phyloP scores from a whole-genome alignment of 2,329 filamentous ascomycete species.

The Camptophora hylomeconis region DNA sequence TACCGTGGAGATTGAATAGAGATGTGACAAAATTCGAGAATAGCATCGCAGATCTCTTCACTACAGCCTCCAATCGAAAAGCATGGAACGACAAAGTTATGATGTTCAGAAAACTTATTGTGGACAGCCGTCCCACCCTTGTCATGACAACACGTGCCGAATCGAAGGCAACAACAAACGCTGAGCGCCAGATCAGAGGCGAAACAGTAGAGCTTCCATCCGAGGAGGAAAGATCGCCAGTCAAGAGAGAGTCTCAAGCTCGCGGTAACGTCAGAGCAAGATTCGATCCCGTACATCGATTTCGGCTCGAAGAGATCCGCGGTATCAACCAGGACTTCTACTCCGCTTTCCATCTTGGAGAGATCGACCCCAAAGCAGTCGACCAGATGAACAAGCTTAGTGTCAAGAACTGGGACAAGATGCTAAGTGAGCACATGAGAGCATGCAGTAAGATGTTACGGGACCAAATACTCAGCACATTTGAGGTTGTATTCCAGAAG shows the following conservation, averaged over 20 bases:
- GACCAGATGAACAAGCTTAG: slow-evolving; percentile 44
- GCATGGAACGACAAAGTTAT: too few relatives aligned
- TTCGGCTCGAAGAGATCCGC: slow-evolving; percentile 32
- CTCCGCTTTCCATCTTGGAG: slow-evolving; percentile 44
- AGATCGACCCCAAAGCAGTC: slow-evolving; percentile 48
- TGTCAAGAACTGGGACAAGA: slow-evolving; percentile 44
- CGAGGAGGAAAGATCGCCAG: too few relatives aligned
- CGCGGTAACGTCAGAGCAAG: too few relatives aligned
- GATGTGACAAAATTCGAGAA: slow-evolving; percentile 1
- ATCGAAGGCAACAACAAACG: too few relatives aligned
- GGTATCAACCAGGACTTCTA: slow-evolving; percentile 42
- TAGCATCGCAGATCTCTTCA: slow-evolving; percentile 1
- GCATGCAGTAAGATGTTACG: slow-evolving; percentile 9
- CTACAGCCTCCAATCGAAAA: too few relatives aligned
- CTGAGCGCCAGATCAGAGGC: too few relatives aligned
- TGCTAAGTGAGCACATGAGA: slow-evolving; percentile 32
- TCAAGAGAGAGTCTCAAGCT: too few relatives aligned
- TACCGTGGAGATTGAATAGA: slow-evolving; percentile 2
- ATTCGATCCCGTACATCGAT: slow-evolving; percentile 15
- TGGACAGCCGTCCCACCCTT: too few relatives aligned
- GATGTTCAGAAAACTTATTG: too few relatives aligned
- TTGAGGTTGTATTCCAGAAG: not conserved
- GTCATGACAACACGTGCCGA: too few relatives aligned
- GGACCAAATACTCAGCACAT: not conserved
- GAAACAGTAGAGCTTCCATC: too few relatives aligned